Conservation (phyloP, 306 rosid species). For the Lathyrus aphaca region DNA sequence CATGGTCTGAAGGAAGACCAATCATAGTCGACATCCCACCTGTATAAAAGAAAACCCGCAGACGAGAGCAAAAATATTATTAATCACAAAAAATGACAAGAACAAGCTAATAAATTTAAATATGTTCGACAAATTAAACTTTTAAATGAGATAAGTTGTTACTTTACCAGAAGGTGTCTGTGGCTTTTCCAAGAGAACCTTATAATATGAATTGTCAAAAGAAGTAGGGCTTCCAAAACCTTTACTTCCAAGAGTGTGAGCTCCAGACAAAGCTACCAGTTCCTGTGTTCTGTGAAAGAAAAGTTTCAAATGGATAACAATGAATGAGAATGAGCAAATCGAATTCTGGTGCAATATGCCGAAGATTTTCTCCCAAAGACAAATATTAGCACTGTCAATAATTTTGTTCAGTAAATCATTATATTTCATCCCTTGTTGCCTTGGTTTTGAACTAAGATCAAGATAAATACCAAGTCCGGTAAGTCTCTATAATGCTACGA, state of each 20-base stretch:
- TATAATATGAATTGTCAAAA: conserved; percentile 89
- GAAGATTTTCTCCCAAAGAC: neutral
- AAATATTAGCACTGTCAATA: conserved; percentile 26
- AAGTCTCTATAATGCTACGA: neutral
- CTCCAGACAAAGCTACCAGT: conserved; percentile 94
- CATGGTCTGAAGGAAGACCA: conserved; percentile 96
- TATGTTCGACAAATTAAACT: conserved; percentile 12
- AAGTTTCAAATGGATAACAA: conserved; percentile 34
- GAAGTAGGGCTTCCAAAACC: conserved; percentile 84
- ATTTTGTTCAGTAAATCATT: neutral
- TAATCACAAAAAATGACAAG: conserved; percentile 8
- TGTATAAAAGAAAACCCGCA: conserved; percentile 43
- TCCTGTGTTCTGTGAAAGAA: conserved; percentile 73
- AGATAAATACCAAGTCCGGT: conserved; percentile 21
- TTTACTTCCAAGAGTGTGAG: conserved; percentile 91
- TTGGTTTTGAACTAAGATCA: conserved; percentile 13
- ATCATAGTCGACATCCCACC: conserved; percentile 86
- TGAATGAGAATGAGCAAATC: conserved; percentile 19
- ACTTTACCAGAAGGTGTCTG: conserved; percentile 67
- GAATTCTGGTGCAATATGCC: conserved; percentile 9
- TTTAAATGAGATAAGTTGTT: conserved; percentile 26
- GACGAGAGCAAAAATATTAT: conserved; percentile 9
- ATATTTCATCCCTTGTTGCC: no score
- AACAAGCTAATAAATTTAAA: conserved; percentile 16
- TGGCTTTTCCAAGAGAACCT: conserved; percentile 84